Evolutionary conservation across 805 yeast species (phyloP), one percentile per base, ranked within the genome.

Genomic region (Hanseniaspora singularis): DNA sequence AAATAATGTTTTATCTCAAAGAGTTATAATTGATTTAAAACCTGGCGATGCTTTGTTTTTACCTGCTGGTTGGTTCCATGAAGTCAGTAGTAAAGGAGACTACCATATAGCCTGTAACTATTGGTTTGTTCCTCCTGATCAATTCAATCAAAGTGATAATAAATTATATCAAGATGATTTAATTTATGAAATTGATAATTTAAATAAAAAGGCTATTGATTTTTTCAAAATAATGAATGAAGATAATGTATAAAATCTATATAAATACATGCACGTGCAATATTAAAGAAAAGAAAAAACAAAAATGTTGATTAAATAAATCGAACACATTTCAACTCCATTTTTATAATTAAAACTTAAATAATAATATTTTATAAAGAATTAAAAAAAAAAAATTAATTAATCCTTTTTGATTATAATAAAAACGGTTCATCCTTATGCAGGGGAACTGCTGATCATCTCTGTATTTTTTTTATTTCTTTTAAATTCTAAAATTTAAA

Each of bases 361-460:
- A 38, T 20, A 20, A 44, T 37, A 34, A 40, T 11, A 23, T 3
- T 33, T 38, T 42, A 37, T 43, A 36, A 36, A 49, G 33, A 37
- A 40, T 22, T 38, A 33, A 41, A 41, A 33, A 37, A 46, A 46
- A 34, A 23, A 34, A 22, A 43, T 43, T 20, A 34, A 28, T 40
- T 40, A 46, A 46, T 46, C 49, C 50, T 40, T 49, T 46, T 49
- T 49, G 49, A 49, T 40, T 49, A 44, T 39, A 44, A 36, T 44
- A 44, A 87, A 81, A 88, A 96, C 96, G 96, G 94, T 96, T 88
- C 97, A 89, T 89, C 97, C 96, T 92, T 92, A 92, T 89, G 97
- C 97, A 89, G 96, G 97, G 97, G 96, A 96, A 94, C 94, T 92
- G 97, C 97, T 89, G 88, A 89, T 92, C 97, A 89, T 89, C 98